A percentile compares a stretch with the other conserved stretches of the same genome.
phyloP scores from a whole-genome alignment of 2,329 filamentous ascomycete species.

The Ophiostoma perfectum region DNA sequence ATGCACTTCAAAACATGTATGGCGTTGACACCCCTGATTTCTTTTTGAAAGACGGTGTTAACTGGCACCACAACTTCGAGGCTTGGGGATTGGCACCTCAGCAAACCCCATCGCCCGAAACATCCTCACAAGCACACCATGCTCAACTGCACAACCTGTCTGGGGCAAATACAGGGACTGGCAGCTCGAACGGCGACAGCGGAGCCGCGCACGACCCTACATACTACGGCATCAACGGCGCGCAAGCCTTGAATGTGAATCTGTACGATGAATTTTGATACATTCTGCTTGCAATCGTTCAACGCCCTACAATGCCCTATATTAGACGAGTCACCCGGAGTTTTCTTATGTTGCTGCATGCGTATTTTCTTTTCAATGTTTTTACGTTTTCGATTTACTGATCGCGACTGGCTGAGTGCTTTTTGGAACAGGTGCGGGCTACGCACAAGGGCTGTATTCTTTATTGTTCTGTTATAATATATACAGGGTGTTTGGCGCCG shows the following conservation, averaged over 20 bases:
- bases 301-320: no score
- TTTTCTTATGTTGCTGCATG: no score
- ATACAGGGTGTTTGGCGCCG: neutral
- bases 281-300: no score
- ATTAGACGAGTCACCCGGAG: no score
- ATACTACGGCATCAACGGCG: neutral
- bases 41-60: constrained; percentile 53
- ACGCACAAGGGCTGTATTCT: neutral
- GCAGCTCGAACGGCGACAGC: constrained; percentile 6
- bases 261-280: constrained; percentile 3
- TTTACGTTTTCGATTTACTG: no score
- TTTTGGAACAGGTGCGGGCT: no score
- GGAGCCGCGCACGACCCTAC: neutral
- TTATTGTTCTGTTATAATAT: neutral
- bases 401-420: no score
- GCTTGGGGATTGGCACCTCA: constrained; percentile 42
- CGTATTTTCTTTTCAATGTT: no score
- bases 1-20: constrained; percentile 30
- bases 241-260: neutral
- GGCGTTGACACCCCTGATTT: constrained; percentile 51
- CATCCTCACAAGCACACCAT: constrained; percentile 16
- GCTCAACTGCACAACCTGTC: constrained; percentile 12
- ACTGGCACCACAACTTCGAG: constrained; percentile 55
- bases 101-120: constrained; percentile 11
- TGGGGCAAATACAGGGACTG: neutral